Evolutionary conservation across 345 rosid species (phyloP), one percentile per base, ranked within the genome.

Genomic region (Conringia planisiliqua): DNA sequence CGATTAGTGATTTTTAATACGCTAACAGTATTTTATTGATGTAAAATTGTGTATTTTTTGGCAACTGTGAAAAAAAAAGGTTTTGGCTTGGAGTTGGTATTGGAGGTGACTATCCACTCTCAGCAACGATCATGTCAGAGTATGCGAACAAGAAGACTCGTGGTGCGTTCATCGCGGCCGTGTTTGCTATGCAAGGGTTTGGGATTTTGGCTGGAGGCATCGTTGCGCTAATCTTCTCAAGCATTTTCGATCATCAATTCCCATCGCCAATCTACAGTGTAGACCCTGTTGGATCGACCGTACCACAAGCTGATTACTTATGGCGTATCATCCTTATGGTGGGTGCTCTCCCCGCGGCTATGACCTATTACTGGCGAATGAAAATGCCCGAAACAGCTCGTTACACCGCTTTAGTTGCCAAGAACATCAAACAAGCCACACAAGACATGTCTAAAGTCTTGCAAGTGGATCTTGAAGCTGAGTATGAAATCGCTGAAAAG

Each of bases 81-180:
- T 75, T 86, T 76, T 86, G 89, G 89, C 87, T 86, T n/a, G 89
- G 87, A 16, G 80, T 86, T 36, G 89, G 89, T 50, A 82, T 86
- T 27, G 89, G 89, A 5, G 89, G 89, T n/a, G 89, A 84, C 60
- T 86, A 86, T 38, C 87, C 89, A 7, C 83, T 86, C 14, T 86
- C 89, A 1, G 87, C 89, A 12, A 84, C 89, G 0, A 86, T 86
- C 62, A 86, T 86, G 89, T 86, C 89, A 2, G 89, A 86, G 42
- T 84, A 84, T 18, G 90, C 90, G 4, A 86, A 81, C 76, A 86
- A 86, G 79, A 86, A 80, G 83, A 86, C 86, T 29, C 83, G 87
- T 0, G 89, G 89, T 3, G 89, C 83, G 0, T 84, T 86, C 67
- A 79, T 84, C 7, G 85, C 86, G 4, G 86, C 85, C 10, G 86